Conservation (phyloP, 2,329 filamentous ascomycete species). For the Sarocladium oryzae region DNA sequence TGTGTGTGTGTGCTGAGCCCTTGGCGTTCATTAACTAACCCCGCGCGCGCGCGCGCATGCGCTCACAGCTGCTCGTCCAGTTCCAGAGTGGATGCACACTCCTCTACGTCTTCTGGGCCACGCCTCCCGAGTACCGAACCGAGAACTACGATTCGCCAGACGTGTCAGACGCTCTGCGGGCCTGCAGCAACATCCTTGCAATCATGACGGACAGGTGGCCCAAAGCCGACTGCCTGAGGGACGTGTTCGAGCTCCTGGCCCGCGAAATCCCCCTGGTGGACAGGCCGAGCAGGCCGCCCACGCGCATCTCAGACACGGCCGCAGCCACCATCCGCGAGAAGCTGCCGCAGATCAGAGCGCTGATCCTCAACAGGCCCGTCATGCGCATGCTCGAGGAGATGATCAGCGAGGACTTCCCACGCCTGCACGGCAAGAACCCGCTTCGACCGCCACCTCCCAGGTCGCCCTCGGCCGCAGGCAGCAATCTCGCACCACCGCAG, state of each 20-base stretch:
- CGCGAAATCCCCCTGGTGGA: slow-evolving; percentile 16
- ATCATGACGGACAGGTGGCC: slow-evolving; percentile 29
- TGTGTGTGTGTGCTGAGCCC: neutral
- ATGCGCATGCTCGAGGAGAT: slow-evolving; percentile 13
- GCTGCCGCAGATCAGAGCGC: slow-evolving; percentile 12
- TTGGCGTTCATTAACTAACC: no score
- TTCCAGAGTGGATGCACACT: slow-evolving; percentile 29
- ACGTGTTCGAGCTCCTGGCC: slow-evolving; percentile 27
- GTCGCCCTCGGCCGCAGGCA: neutral
- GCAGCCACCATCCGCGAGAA: slow-evolving; percentile 11
- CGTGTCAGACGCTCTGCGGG: slow-evolving; percentile 26
- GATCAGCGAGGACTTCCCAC: slow-evolving; percentile 12
- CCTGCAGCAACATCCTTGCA: slow-evolving; percentile 28
- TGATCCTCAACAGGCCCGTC: slow-evolving; percentile 11
- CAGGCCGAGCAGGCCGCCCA: slow-evolving; percentile 11
- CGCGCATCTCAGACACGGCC: slow-evolving; percentile 7
- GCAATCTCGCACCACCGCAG: neutral
- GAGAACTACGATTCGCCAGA: slow-evolving; percentile 22
- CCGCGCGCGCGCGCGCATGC: no score
- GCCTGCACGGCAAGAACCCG: slow-evolving; percentile 9
- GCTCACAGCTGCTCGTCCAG: slow-evolving; percentile 18
- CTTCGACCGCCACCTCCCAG: neutral
- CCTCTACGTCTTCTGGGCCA: slow-evolving; percentile 29
- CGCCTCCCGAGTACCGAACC: slow-evolving; percentile 22
- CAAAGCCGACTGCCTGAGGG: slow-evolving; percentile 25